Percentiles rank a stretch among this genome's conserved stretches.
phyloP scores from a whole-genome alignment of 2,329 filamentous ascomycete species.

The Cladosporium sp. region DNA sequence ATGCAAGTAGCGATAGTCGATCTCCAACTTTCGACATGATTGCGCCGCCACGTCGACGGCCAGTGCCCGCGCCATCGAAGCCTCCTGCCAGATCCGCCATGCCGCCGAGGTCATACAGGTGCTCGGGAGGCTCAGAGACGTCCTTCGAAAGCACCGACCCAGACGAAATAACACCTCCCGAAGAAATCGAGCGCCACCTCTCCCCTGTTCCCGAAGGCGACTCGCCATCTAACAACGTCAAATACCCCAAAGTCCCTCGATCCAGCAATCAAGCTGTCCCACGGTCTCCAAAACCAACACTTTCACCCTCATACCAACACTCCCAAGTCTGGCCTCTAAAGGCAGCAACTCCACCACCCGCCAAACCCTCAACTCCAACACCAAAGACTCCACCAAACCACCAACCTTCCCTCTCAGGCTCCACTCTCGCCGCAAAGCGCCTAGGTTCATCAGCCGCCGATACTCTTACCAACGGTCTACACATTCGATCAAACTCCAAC shows the following conservation, averaged over 20 bases:
- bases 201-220: conserved; percentile 37
- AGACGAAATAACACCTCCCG: conserved; percentile 44
- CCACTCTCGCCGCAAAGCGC: conserved; percentile 36
- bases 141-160: conserved; percentile 44
- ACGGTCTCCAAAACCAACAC: conserved; percentile 24
- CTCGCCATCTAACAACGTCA: conserved; percentile 40
- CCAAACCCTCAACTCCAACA: neutral
- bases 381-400: conserved; percentile 12
- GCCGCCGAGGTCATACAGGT: conserved; percentile 10
- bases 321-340: conserved; percentile 3
- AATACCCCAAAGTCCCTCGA: conserved; percentile 47
- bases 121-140: conserved; percentile 36
- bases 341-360: neutral
- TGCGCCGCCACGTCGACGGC: neutral
- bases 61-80: conserved; percentile 20
- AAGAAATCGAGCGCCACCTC: conserved; percentile 40
- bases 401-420: conserved; percentile 19
- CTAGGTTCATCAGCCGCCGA: conserved; percentile 32
- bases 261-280: conserved; percentile 45
- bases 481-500: conserved; percentile 24
- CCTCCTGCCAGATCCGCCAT: conserved; percentile 22
- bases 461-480: conserved; percentile 34
- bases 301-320: conserved; percentile 11
- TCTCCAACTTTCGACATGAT: conserved; percentile 19
- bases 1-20: conserved; percentile 27